Conservation (phyloP, 441 rosid species). For the Populus trichocarpa region DNA sequence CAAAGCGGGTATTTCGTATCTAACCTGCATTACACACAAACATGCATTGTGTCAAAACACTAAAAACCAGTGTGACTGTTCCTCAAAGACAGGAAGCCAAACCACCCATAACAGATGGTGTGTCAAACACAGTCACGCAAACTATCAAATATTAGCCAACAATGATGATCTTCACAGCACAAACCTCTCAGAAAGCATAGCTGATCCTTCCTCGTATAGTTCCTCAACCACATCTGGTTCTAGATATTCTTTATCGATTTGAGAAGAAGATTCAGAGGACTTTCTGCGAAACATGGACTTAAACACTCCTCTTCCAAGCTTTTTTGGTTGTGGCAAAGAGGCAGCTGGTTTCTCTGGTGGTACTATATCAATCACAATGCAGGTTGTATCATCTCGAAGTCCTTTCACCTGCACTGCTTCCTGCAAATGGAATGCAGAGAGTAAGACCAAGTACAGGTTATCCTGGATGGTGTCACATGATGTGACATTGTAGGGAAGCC, state of each 20-base stretch:
- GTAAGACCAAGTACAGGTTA: neutral
- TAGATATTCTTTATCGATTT: constrained; percentile 51
- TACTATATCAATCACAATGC: constrained; percentile 87
- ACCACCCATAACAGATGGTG: neutral
- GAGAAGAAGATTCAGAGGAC: constrained; percentile 68
- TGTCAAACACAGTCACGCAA: neutral
- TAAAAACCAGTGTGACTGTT: neutral
- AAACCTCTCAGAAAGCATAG: constrained; percentile 96
- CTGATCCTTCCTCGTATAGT: constrained; percentile 92
- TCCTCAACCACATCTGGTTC: constrained; percentile 90
- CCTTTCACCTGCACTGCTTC: constrained; percentile 85
- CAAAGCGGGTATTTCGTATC: constrained; percentile 89
- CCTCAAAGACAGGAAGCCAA: neutral
- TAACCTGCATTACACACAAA: constrained; percentile 60
- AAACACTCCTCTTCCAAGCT: constrained; percentile 73
- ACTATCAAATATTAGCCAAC: neutral
- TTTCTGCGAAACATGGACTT: constrained; percentile 86
- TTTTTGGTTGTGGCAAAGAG: constrained; percentile 64
- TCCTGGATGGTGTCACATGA: neutral
- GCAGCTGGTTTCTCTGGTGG: constrained; percentile 77
- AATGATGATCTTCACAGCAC: constrained; percentile 25
- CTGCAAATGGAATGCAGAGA: constrained; percentile 37
- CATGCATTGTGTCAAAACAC: constrained; percentile 11
- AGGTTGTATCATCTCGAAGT: constrained; percentile 96
- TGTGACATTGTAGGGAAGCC: neutral